Conservation (phyloP, 768 basidiomycete genomes). For the Kwoniella bestiolae region DNA sequence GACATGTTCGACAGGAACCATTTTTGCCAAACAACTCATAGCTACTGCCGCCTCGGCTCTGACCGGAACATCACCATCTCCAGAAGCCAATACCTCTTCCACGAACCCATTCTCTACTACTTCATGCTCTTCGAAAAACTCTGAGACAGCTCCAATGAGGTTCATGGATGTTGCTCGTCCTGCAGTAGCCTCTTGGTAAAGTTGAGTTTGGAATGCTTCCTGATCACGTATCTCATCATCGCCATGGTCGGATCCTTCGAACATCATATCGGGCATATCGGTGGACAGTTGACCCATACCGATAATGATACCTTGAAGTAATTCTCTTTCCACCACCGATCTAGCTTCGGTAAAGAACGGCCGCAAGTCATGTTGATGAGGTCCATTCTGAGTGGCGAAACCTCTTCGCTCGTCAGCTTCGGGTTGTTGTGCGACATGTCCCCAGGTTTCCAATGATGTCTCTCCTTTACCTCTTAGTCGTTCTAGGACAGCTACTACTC, state of each 20-base stretch:
- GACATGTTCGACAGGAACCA: conserved; percentile 76
- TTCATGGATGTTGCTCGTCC: conserved; percentile 92
- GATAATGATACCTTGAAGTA: conserved; percentile 82
- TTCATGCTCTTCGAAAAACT: conserved; percentile 56
- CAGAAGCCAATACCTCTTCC: conserved; percentile 63
- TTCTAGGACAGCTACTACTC: conserved; percentile 76
- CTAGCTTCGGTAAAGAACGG: conserved; percentile 60
- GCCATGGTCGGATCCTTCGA: conserved; percentile 18
- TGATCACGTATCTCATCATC: conserved; percentile 51
- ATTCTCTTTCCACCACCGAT: conserved; percentile 74
- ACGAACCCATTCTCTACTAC: conserved; percentile 48
- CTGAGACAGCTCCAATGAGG: conserved; percentile 82
- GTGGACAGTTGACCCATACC: conserved; percentile 79
- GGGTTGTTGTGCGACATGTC: conserved; percentile 58
- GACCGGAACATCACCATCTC: conserved; percentile 64
- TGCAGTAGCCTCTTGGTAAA: conserved; percentile 74
- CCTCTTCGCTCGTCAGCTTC: conserved; percentile 38
- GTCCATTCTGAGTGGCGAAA: conserved; percentile 52
- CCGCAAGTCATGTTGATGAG: conserved; percentile 51
- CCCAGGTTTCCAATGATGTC: conserved; percentile 38
- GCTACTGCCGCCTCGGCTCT: conserved; percentile 75
- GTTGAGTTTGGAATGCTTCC: conserved; percentile 48
- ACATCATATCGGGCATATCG: conserved; percentile 49
- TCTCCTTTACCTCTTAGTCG: conserved; percentile 67
- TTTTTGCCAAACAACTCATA: conserved; percentile 83